Evolutionary conservation across 305 asterid species (phyloP).

Genomic region (Solanum hybrid): DNA sequence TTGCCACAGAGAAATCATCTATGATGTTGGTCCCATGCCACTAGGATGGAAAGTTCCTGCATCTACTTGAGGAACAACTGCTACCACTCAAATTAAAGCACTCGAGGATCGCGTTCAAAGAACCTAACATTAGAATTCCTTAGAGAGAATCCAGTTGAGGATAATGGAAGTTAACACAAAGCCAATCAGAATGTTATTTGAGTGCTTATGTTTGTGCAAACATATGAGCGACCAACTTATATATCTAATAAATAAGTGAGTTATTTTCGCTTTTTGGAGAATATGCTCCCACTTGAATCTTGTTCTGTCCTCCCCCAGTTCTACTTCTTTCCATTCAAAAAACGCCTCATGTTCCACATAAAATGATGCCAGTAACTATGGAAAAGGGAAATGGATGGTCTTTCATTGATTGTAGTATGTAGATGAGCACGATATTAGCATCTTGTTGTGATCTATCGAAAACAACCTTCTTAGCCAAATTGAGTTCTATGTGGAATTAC

Average conservation of each 20-base stretch:
- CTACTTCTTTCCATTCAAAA: not conserved
- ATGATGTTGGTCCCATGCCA: slow-evolving; percentile 62
- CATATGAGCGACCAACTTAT: not conserved
- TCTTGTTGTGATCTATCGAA: not conserved
- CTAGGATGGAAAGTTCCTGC: slow-evolving; percentile 43
- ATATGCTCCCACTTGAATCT: not conserved
- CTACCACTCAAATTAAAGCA: not conserved
- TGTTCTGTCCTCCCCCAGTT: not conserved
- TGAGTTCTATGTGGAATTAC: not conserved
- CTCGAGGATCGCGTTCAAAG: not conserved
- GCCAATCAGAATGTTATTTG: not conserved
- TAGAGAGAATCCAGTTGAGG: not conserved
- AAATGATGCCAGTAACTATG: not conserved
- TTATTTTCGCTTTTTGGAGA: not conserved
- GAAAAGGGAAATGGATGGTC: not conserved
- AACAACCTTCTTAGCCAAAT: not conserved
- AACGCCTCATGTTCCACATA: not conserved
- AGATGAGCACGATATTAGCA: not conserved
- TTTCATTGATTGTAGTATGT: not conserved
- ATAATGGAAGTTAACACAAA: not conserved
- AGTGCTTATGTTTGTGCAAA: not conserved
- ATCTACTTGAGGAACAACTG: slow-evolving; percentile 16
- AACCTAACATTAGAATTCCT: not conserved
- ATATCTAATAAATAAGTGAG: not conserved
- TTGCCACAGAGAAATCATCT: slow-evolving; percentile 67